Evolutionary conservation across 2,329 filamentous ascomycete species (phyloP).

Genomic region (Cladophialophora immunda): DNA sequence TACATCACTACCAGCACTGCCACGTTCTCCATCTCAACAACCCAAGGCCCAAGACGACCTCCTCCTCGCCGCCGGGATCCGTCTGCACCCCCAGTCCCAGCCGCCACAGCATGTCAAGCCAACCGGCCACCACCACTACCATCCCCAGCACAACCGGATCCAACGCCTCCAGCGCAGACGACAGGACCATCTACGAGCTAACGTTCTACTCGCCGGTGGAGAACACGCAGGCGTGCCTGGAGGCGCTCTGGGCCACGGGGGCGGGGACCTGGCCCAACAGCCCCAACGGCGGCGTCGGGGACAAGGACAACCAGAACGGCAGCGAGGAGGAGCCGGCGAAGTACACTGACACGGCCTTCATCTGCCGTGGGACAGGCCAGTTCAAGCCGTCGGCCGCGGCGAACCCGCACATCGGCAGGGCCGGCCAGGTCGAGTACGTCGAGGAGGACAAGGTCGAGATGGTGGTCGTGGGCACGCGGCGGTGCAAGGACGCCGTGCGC

Average conservation of each 20-base stretch:
- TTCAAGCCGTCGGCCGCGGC: constrained; percentile 52
- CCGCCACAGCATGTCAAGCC: not conserved
- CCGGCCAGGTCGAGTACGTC: constrained; percentile 50
- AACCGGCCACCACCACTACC: not conserved
- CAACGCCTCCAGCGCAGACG: constrained; percentile 6
- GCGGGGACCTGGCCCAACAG: constrained; percentile 51
- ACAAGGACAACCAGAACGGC: constrained; percentile 32
- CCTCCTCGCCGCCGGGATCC: not conserved
- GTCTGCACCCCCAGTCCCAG: not conserved
- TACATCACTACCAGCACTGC: not conserved
- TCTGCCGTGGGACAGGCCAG: constrained; percentile 51
- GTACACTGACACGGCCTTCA: constrained; percentile 53
- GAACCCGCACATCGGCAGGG: constrained; percentile 51
- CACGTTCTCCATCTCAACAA: not conserved
- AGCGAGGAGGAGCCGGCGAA: constrained; percentile 38
- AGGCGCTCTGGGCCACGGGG: constrained; percentile 53
- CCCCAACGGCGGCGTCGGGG: not conserved
- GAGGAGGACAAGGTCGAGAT: constrained; percentile 56
- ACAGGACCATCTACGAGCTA: constrained; percentile 48
- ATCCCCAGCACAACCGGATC: too few relatives aligned
- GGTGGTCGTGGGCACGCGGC: constrained; percentile 50
- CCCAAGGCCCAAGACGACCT: not conserved
- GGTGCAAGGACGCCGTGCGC: constrained; percentile 51
- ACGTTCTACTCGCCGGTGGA: constrained; percentile 53
- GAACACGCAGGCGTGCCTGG: constrained; percentile 51